These are phyloP conservation scores for Citrullus mucosospermus DNA, from an alignment of 306 rosid genomes.

Conservation along the genomic window DNA sequence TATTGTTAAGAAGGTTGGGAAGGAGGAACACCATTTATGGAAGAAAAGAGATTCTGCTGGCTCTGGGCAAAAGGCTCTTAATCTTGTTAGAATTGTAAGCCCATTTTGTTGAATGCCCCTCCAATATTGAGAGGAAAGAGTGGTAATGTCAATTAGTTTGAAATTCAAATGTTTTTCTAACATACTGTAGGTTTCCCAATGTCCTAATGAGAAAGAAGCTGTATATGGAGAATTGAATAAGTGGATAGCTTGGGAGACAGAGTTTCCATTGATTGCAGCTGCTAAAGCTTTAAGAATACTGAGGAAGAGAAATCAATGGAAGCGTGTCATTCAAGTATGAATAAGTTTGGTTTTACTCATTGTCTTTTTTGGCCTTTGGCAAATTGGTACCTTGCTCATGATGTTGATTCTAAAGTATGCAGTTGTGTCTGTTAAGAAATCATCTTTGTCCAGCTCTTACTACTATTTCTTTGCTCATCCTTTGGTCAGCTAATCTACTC, in stretches of 20 bases:
- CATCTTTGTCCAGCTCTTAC: background rate
- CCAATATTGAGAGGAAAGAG: background rate
- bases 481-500: background rate
- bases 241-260: conserved; percentile 93
- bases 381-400: too few species aligned
- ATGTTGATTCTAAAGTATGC: background rate
- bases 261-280: conserved; percentile 80
- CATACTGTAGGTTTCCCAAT: conserved; percentile 38
- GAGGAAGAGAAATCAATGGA: conserved; percentile 59
- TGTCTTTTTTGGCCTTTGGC: background rate
- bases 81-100: conserved; percentile 64
- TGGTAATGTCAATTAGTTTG: background rate
- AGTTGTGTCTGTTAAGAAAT: background rate
- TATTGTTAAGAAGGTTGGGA: conserved; percentile 30
- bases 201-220: conserved; percentile 76
- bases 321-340: conserved; percentile 59
- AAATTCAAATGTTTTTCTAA: background rate
- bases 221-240: conserved; percentile 85
- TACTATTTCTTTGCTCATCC: background rate
- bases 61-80: conserved; percentile 80
- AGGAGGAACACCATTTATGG: conserved; percentile 69
- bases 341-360: background rate
- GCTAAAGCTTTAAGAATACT: conserved; percentile 69
- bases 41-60: conserved; percentile 60
- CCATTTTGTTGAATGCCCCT: background rate